Evolutionary conservation across 176 grass and related monocot species (phyloP).

Genomic region (Eleusine indica): DNA sequence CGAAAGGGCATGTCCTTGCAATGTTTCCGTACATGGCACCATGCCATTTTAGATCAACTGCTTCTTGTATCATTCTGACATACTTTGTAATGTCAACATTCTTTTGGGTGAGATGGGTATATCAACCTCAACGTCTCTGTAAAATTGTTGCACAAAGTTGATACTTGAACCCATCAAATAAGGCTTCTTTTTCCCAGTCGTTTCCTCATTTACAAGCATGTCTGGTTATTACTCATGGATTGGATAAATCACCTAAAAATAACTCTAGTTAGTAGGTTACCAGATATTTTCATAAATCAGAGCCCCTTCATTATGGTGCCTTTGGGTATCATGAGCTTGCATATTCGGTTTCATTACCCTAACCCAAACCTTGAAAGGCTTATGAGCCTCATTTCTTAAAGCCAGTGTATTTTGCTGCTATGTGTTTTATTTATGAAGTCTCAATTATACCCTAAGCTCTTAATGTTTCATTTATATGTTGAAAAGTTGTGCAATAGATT

Average conservation of each 20-base stretch:
- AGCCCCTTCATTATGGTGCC: neutral
- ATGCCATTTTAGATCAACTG: neutral
- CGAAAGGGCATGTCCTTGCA: neutral
- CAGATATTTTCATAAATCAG: slow-evolving; percentile 1
- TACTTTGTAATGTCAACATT: neutral
- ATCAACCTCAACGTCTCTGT: neutral
- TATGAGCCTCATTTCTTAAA: neutral
- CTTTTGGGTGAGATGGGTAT: neutral
- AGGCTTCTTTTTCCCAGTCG: neutral
- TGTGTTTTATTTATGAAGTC: neutral
- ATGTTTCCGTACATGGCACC: neutral
- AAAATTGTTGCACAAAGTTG: slow-evolving; percentile 19
- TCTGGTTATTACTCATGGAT: slow-evolving; percentile 2
- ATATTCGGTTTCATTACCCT: slow-evolving; percentile 12
- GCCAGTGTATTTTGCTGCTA: neutral
- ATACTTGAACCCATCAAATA: neutral
- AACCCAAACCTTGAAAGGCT: neutral
- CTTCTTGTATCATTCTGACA: neutral
- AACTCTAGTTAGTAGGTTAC: neutral
- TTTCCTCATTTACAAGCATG: slow-evolving; percentile 1
- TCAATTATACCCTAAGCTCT: neutral
- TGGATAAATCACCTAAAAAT: slow-evolving; percentile 15
- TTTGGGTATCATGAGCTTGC: neutral
- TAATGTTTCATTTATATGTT: neutral
- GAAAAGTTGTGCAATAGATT: neutral